phyloP scores from a whole-genome alignment of 768 basidiomycete species.

The Termitomyces sp. region DNA sequence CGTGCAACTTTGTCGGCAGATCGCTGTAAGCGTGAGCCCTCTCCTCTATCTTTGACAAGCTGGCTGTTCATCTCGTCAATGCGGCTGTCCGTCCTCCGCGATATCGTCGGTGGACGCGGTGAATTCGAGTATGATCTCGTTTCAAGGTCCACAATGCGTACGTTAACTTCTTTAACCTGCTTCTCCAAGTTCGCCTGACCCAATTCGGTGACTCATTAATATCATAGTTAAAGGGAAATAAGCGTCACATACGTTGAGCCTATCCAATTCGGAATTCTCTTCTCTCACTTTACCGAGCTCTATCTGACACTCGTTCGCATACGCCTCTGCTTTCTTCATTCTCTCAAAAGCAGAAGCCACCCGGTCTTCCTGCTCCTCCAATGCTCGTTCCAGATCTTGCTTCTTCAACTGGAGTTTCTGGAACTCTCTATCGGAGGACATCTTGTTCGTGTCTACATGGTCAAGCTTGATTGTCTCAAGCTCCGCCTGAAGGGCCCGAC shows the following conservation, averaged over 20 bases:
- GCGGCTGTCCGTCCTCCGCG: slow-evolving; percentile 59
- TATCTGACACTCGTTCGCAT: slow-evolving; percentile 68
- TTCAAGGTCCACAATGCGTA: slow-evolving; percentile 78
- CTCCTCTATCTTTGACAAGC: slow-evolving; percentile 40
- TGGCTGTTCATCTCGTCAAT: slow-evolving; percentile 65
- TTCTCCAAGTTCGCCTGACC: slow-evolving; percentile 75
- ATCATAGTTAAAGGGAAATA: slow-evolving; percentile 1
- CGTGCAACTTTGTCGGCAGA: slow-evolving; percentile 30
- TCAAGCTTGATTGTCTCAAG: slow-evolving; percentile 78
- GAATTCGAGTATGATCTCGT: slow-evolving; percentile 66
- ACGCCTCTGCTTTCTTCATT: slow-evolving; percentile 76
- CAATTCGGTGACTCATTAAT: background rate
- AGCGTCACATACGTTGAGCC: slow-evolving; percentile 51
- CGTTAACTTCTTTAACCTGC: slow-evolving; percentile 78
- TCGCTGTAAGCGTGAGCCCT: slow-evolving; percentile 37
- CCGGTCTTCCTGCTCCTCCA: slow-evolving; percentile 76
- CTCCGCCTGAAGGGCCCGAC: slow-evolving; percentile 73
- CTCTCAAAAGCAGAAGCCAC: slow-evolving; percentile 66
- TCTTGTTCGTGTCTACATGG: slow-evolving; percentile 60
- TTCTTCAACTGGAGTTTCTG: slow-evolving; percentile 76
- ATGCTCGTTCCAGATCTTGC: slow-evolving; percentile 70
- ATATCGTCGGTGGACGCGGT: slow-evolving; percentile 48
- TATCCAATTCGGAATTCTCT: slow-evolving; percentile 80
- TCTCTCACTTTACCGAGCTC: slow-evolving; percentile 71
- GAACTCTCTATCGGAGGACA: slow-evolving; percentile 67